A percentile compares a stretch with the other conserved stretches of the same genome.
These are phyloP conservation scores for Leptographium radiaticola DNA, from an alignment of 2,329 filamentous ascomycete species.

Conservation along the genomic window DNA sequence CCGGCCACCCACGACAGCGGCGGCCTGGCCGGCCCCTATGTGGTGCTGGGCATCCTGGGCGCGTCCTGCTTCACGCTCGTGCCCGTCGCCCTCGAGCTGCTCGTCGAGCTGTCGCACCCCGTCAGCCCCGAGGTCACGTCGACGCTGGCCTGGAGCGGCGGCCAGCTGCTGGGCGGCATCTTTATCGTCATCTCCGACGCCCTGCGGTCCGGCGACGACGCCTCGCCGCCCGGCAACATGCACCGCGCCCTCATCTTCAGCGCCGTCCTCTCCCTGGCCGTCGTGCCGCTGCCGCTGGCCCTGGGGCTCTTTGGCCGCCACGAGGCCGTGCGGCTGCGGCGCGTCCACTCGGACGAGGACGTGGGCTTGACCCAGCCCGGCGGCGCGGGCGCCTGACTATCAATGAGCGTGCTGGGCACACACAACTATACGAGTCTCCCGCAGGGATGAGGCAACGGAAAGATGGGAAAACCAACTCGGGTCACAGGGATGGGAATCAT, in stretches of 20 bases:
- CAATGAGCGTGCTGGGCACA: no score
- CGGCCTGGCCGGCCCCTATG: constrained; percentile 53
- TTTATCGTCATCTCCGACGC: constrained; percentile 78
- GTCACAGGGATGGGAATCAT: no score
- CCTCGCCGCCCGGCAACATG: constrained; percentile 58
- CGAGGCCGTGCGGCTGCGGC: constrained; percentile 35
- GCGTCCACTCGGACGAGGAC: constrained; percentile 29
- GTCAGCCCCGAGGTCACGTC: constrained; percentile 75
- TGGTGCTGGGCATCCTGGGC: constrained; percentile 63
- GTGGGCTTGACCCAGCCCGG: background rate
- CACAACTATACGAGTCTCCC: no score
- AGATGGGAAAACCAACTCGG: no score
- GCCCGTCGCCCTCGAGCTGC: constrained; percentile 73
- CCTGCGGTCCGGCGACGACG: constrained; percentile 42
- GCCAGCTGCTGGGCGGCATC: constrained; percentile 71
- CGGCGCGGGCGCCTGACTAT: no score
- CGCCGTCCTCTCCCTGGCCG: constrained; percentile 53
- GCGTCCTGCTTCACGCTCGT: constrained; percentile 69
- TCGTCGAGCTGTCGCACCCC: constrained; percentile 79
- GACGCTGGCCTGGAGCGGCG: constrained; percentile 73
- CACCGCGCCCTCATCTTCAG: constrained; percentile 63
- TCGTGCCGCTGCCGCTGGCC: constrained; percentile 53
- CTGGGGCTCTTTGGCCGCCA: constrained; percentile 56
- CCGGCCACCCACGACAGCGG: constrained; percentile 41
- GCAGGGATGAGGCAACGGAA: no score